Evolutionary conservation across 306 rosid genomes (phyloP).

Genomic region (Prosopis cineraria): DNA sequence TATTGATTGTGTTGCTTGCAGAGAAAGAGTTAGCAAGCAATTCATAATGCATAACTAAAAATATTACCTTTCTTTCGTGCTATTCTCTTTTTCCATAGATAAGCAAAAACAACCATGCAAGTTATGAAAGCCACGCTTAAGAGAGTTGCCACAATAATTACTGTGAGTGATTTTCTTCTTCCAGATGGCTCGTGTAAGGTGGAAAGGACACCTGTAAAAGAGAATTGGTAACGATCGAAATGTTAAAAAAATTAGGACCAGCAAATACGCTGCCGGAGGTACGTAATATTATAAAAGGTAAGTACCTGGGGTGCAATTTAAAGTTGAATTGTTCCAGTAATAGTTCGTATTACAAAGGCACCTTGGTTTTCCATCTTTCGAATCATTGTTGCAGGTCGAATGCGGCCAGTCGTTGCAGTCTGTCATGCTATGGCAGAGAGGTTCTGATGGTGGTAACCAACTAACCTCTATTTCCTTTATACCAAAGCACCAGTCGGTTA

Average conservation of each 20-base stretch:
- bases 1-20: no score
- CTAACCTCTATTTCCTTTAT: slow-evolving; percentile 7
- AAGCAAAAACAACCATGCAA: neutral
- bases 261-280: no score
- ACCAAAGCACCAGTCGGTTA: neutral
- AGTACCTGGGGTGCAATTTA: slow-evolving; percentile 29
- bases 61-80: slow-evolving; percentile 25
- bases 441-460: slow-evolving; percentile 39
- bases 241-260: no score
- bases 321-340: slow-evolving; percentile 30
- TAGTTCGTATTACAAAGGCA: slow-evolving; percentile 36
- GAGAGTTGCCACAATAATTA: neutral
- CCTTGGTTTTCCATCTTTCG: slow-evolving; percentile 15
- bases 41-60: neutral
- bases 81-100: slow-evolving; percentile 8
- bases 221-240: no score
- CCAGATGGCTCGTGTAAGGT: no score
- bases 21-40: neutral
- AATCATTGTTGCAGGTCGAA: slow-evolving; percentile 45
- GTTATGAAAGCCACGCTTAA: neutral
- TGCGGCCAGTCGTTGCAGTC: slow-evolving; percentile 42
- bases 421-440: slow-evolving; percentile 15
- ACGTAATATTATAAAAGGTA: no score
- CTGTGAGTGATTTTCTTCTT: neutral
- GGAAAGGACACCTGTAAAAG: no score